phyloP scores from a whole-genome alignment of 2,329 filamentous ascomycete species.

The Zymoseptoria passerinii region DNA sequence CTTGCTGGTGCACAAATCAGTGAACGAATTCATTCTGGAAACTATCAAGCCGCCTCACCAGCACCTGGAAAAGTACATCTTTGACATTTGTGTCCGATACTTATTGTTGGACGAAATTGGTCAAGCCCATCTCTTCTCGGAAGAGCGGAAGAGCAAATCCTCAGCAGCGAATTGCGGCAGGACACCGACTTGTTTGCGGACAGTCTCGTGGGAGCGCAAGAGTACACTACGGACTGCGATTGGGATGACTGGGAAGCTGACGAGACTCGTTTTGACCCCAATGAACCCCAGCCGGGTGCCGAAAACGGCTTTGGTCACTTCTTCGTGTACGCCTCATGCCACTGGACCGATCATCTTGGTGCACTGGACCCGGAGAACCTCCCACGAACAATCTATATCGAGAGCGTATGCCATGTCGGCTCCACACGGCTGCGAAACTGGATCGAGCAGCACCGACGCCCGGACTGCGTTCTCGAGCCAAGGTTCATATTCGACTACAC shows the following conservation, averaged over 20 bases:
- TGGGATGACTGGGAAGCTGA: conserved; percentile 29
- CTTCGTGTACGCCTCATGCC: conserved; percentile 32
- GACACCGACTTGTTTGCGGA: conserved; percentile 21
- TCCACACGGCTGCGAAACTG: neutral
- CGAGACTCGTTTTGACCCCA: conserved; percentile 24
- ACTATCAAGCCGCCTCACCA: neutral
- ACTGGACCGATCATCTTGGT: conserved; percentile 30
- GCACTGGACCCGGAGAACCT: conserved; percentile 20
- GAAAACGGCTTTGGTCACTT: conserved; percentile 21
- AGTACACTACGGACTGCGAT: conserved; percentile 19
- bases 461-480: conserved; percentile 12
- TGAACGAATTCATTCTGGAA: neutral
- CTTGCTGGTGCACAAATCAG: neutral
- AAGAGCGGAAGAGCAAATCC: conserved; percentile 24
- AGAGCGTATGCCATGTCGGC: neutral
- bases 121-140: conserved; percentile 23
- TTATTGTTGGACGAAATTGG: conserved; percentile 27
- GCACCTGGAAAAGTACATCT: neutral
- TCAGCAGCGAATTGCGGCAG: conserved; percentile 17
- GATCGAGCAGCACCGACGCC: neutral
- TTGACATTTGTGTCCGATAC: conserved; percentile 12
- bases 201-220: conserved; percentile 12
- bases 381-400: neutral
- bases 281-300: conserved; percentile 8
- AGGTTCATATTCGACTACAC: conserved; percentile 27